Conservation (phyloP, 2,329 filamentous ascomycete species). For the Fusarium denticulatum region DNA sequence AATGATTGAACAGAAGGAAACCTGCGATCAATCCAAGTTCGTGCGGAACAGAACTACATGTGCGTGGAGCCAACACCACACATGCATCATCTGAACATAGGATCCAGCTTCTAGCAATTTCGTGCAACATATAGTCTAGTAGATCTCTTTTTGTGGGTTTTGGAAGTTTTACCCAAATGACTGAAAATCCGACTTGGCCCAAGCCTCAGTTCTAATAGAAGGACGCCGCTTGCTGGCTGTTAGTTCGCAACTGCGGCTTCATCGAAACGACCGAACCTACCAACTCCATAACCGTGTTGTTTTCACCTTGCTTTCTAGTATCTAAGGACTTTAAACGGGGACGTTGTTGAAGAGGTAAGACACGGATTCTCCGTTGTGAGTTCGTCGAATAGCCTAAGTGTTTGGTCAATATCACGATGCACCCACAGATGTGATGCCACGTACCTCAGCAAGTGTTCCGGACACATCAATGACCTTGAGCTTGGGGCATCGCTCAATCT, state of each 20-base stretch:
- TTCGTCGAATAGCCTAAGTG: slow-evolving; percentile 71
- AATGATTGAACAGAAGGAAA: slow-evolving; percentile 4
- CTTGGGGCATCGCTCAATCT: slow-evolving; percentile 80
- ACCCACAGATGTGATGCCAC: not conserved
- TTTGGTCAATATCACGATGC: slow-evolving; percentile 8
- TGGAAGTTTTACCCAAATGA: slow-evolving; percentile 28
- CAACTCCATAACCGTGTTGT: slow-evolving; percentile 39
- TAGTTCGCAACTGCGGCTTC: slow-evolving; percentile 16
- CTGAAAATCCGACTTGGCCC: slow-evolving; percentile 19
- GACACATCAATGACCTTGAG: slow-evolving; percentile 93
- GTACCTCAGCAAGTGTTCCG: slow-evolving; percentile 75
- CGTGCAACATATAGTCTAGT: slow-evolving; percentile 15
- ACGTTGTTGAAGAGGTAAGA: slow-evolving; percentile 76
- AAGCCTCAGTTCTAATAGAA: slow-evolving; percentile 34
- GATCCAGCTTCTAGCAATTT: slow-evolving; percentile 6
- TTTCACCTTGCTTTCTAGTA: slow-evolving; percentile 15
- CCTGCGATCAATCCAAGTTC: slow-evolving; percentile 3
- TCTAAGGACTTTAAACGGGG: slow-evolving; percentile 53
- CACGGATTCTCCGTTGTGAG: slow-evolving; percentile 73
- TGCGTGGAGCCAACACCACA: slow-evolving; percentile 1
- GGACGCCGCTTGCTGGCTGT: slow-evolving; percentile 33
- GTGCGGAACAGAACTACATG: slow-evolving; percentile 7
- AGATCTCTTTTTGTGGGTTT: slow-evolving; percentile 27
- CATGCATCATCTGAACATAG: not conserved
- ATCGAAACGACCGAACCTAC: slow-evolving; percentile 24